Percentiles rank a stretch among this genome's conserved stretches.
phyloP scores from a whole-genome alignment of 192 early-diverging fungal species.

The Podila epigama region DNA sequence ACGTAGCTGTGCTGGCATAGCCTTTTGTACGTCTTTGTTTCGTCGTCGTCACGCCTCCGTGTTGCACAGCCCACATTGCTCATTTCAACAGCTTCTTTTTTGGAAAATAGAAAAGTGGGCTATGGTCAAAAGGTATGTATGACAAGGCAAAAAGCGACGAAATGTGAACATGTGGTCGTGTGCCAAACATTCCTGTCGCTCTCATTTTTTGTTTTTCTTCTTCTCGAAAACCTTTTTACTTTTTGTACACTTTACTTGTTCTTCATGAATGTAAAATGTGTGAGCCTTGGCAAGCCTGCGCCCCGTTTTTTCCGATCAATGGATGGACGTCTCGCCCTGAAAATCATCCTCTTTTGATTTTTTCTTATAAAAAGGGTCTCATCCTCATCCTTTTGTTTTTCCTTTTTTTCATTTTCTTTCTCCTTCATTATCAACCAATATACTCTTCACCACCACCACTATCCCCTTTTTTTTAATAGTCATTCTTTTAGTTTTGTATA shows the following conservation, averaged over 20 bases:
- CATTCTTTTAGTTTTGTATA: background rate
- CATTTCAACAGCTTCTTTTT: no score
- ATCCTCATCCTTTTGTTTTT: background rate
- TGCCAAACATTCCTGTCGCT: background rate
- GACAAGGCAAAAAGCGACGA: no score
- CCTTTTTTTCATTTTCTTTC: background rate
- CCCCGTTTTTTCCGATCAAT: background rate
- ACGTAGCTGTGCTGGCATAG: no score
- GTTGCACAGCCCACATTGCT: no score
- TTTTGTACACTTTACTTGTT: no score
- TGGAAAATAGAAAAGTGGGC: no score
- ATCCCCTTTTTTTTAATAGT: background rate
- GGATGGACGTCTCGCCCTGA: no score
- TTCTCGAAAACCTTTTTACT: no score
- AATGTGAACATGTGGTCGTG: background rate
- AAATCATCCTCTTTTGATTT: background rate
- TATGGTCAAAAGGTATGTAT: no score
- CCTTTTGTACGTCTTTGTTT: no score
- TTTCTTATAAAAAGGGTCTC: background rate
- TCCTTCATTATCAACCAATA: background rate
- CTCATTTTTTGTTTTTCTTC: background rate
- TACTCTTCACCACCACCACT: no score
- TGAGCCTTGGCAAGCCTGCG: background rate
- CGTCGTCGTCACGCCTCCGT: no score
- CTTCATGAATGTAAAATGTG: background rate